Evolutionary conservation across 225 moss, liverwort and hornwort species (phyloP).

Genomic region (Neckera pumila): DNA sequence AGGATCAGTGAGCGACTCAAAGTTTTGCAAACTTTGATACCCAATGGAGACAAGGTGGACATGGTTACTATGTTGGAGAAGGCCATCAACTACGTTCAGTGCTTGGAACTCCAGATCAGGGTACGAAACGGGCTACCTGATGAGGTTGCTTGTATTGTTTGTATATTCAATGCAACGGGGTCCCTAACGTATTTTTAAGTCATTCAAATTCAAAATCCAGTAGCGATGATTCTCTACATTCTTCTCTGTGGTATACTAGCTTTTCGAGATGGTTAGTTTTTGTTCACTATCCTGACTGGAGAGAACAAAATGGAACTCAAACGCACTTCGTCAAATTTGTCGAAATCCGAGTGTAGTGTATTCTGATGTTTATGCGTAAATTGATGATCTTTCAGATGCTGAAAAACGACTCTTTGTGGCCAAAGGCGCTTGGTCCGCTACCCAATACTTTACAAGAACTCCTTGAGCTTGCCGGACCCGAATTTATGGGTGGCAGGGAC

Average conservation of each 20-base stretch:
- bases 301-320: not conserved
- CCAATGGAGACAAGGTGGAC: constrained; percentile 73
- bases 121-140: not conserved
- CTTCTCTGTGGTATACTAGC: no score
- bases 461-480: constrained; percentile 42
- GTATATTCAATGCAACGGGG: not conserved
- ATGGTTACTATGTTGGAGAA: constrained; percentile 63
- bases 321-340: not conserved
- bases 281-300: not conserved
- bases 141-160: not conserved
- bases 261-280: not conserved
- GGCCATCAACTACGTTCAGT: constrained; percentile 45
- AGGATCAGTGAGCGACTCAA: constrained; percentile 88
- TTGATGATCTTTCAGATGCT: constrained; percentile 22
- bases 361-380: not conserved
- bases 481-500: constrained; percentile 6
- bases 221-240: not conserved
- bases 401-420: constrained; percentile 51
- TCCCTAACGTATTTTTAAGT: not conserved
- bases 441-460: constrained; percentile 42
- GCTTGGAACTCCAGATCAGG: constrained; percentile 50
- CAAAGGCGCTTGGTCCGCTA: constrained; percentile 34
- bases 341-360: not conserved
- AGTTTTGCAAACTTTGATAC: constrained; percentile 71
- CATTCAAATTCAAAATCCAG: not conserved